Evolutionary conservation across 768 basidiomycete species (phyloP), one percentile per base, ranked within the genome.

Genomic region (Russula griseocarnosa): DNA sequence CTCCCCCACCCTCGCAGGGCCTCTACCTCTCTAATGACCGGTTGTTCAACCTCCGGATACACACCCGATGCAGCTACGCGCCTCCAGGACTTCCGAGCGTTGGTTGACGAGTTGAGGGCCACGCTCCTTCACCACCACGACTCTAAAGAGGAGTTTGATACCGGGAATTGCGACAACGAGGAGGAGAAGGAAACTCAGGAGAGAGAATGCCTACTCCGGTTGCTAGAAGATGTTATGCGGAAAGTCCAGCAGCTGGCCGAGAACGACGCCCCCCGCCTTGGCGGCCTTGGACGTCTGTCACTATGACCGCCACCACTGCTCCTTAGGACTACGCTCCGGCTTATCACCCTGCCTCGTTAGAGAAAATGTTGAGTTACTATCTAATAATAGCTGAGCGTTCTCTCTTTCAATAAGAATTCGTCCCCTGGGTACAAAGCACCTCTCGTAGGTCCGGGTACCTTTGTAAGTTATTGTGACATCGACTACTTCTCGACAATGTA

Each of bases 181-280:
- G 38, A 26, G 36, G 51, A 49, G 7, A 53, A 59, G 6, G 13
- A 51, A 24, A n/a, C n/a, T n/a, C n/a, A 8, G 13, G 63, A 55
- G 5, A 44, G 38, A 24, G 59, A 65, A 20, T 20, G 59, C 28
- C 18, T 65, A 22, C 49, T 65, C 20, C 55, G 59, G 58, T 56
- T 65, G 32, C 54, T 65, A 22, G 63, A 61, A 49, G 63, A 65
- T 16, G 55, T 61, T 24, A 56, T 61, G 63, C 47, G n/a, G 51
- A 56, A 55, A 50, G 59, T 65, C 54, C 20, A 38, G 28, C 26
- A 8, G 38, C 59, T 60, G n/a, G 40, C 28, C 8, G 26, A 55
- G 6, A 30, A 49, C 22, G 59, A 63, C 26, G 5, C 36, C 58
- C 13, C 46, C 30, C 40, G 30, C 26, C 10, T 50, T 6, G 20